These are phyloP conservation scores for Mortierella sp. DNA, from an alignment of 371 early-diverging fungal genomes.

Conservation along the genomic window DNA sequence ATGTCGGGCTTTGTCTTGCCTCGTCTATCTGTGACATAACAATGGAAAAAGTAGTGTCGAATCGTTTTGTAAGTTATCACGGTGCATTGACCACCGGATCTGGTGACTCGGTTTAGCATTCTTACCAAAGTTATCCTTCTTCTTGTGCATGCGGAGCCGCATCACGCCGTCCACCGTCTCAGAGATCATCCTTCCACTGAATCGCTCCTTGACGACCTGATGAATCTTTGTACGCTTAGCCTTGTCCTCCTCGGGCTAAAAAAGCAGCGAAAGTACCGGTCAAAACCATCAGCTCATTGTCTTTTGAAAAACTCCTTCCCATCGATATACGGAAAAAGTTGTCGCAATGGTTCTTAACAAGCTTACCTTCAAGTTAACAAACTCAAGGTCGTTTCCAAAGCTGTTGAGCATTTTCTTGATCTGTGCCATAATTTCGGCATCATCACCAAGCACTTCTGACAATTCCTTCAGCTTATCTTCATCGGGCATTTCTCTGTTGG, in stretches of 20 bases:
- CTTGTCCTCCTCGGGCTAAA: conserved; percentile 60
- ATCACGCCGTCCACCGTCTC: conserved; percentile 63
- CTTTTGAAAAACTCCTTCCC: not conserved
- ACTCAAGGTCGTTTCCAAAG: conserved; percentile 45
- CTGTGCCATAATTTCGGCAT: conserved; percentile 51
- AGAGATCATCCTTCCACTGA: conserved; percentile 58
- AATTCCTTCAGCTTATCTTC: conserved; percentile 37
- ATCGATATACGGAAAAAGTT: not conserved
- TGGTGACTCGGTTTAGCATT: too few species aligned
- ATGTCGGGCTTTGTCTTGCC: conserved; percentile 52
- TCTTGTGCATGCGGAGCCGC: conserved; percentile 46
- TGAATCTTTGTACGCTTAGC: conserved; percentile 65
- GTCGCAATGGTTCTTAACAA: not conserved
- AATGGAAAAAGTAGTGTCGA: not conserved
- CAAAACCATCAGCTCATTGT: not conserved
- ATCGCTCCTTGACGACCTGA: conserved; percentile 61
- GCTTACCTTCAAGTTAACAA: conserved; percentile 55
- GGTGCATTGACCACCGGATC: too few species aligned
- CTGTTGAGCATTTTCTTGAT: conserved; percentile 57
- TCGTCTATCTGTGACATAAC: conserved; percentile 15
- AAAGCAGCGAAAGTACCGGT: not conserved
- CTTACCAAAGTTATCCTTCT: conserved; percentile 42
- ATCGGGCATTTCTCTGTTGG: conserved; percentile 30
- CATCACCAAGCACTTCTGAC: conserved; percentile 23
- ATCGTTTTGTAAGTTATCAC: too few species aligned